Percentiles rank a stretch among this genome's conserved stretches.
Conservation (phyloP, 1,139 yeast genomes). For the Taphrina communis region DNA sequence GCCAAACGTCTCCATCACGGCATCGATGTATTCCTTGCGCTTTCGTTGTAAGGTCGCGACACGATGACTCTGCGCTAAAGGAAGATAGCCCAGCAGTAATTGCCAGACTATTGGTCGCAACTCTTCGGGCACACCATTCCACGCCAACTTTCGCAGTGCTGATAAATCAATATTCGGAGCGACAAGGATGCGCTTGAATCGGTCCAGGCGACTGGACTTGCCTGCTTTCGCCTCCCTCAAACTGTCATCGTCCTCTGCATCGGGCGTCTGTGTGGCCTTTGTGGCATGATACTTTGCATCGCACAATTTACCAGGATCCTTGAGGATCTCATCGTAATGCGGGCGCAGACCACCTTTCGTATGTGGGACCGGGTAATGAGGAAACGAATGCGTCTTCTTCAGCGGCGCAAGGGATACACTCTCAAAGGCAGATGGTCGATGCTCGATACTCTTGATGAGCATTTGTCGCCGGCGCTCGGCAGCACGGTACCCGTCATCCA, state of each 20-base stretch:
- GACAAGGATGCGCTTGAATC: slow-evolving; percentile 68
- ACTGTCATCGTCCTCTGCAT: slow-evolving; percentile 49
- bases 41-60: slow-evolving; percentile 72
- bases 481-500: slow-evolving; percentile 34
- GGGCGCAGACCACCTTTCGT: slow-evolving; percentile 42
- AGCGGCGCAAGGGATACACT: slow-evolving; percentile 32
- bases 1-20: slow-evolving; percentile 66
- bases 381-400: slow-evolving; percentile 40
- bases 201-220: slow-evolving; percentile 65
- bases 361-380: slow-evolving; percentile 22
- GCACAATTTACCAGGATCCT: slow-evolving; percentile 15
- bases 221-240: slow-evolving; percentile 61
- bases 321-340: slow-evolving; percentile 49
- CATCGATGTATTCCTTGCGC: slow-evolving; percentile 83
- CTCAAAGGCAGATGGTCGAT: slow-evolving; percentile 31
- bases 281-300: slow-evolving; percentile 22
- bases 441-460: slow-evolving; percentile 39
- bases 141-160: slow-evolving; percentile 76
- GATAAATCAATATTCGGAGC: slow-evolving; percentile 67
- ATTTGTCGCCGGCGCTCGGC: slow-evolving; percentile 31
- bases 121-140: slow-evolving; percentile 92
- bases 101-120: slow-evolving; percentile 90
- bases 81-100: slow-evolving; percentile 82
- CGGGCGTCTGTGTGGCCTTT: slow-evolving; percentile 10
- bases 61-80: slow-evolving; percentile 81